Evolutionary conservation across 2,329 filamentous ascomycete species (phyloP).

Genomic region (Teratosphaeria nubilosa): DNA sequence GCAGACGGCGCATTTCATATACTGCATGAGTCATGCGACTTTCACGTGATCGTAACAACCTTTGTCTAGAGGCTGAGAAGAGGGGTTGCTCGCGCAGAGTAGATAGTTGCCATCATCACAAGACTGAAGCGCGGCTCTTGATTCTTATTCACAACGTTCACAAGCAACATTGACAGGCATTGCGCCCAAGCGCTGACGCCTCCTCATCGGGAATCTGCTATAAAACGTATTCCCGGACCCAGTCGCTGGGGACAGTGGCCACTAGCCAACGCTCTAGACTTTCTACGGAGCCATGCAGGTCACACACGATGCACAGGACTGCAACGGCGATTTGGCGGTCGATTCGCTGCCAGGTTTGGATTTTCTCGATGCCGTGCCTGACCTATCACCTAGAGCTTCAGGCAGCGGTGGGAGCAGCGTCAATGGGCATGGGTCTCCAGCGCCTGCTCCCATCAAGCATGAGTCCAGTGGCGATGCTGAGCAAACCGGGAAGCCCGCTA

Average conservation of each 20-base stretch:
- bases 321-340: background rate
- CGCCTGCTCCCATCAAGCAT: background rate
- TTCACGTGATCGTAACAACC: too few species aligned
- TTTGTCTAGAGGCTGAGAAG: too few species aligned
- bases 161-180: background rate
- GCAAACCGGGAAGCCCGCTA: slow-evolving; percentile 3
- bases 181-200: background rate
- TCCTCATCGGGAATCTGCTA: background rate
- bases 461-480: background rate
- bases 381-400: background rate
- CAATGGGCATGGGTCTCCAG: background rate
- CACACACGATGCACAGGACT: background rate
- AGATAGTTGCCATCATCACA: too few species aligned
- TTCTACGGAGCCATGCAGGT: slow-evolving; percentile 1
- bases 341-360: background rate
- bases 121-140: too few species aligned
- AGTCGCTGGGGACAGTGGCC: background rate
- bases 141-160: too few species aligned
- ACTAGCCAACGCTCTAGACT: background rate
- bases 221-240: background rate
- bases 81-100: too few species aligned
- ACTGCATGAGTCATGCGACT: too few species aligned
- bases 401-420: background rate
- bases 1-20: too few species aligned
- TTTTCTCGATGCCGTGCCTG: background rate